Evolutionary conservation across 2,329 filamentous ascomycete species (phyloP), one percentile per base, ranked within the genome.

Genomic region (Colletotrichum endophyticum): DNA sequence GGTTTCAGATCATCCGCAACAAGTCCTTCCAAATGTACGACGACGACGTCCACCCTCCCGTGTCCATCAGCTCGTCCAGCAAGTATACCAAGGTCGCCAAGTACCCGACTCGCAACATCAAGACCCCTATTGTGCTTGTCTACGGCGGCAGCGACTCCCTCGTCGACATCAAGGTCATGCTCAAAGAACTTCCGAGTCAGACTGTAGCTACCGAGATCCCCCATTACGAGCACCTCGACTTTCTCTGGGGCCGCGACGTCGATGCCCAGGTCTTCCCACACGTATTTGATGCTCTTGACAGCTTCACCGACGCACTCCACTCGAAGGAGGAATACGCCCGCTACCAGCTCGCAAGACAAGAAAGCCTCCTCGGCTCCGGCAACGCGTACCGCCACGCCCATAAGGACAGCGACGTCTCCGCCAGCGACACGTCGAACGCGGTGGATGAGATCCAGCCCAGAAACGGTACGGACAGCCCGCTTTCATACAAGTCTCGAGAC

Each of bases 1-100:
- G 97, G 97, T 99, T 99, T 84, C 97, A 99, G 83, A 98, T 99
- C 83, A 99, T 99, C 81, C 94, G 97, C 79, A 98, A 96, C 81
- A 95, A 95, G 81, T 96, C 93, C 30, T 99, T 99, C 84, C 97
- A 99, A 85, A 98, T 99, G 95, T 99, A 96, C 84, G 97, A 99
- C 83, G 97, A 99, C 83, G 96, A 99, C 81, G 91, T 97, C 1
- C 94, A 96, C 73, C 93, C 94, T 32, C 94, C 94, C 0, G 88
- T 98, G 76, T 92, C 92, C 70, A 88, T 96, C 49, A 91, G 91
- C 27, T 92, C 92, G 6, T 91, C 91, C 70, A 93, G 91, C 81
- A 96, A 96, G 81, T 98, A 98, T 86, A 98, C 98, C 84, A 98
- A 98, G 83, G 96, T 98, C 8, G 96, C 97, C 80, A 96, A 95